Evolutionary conservation across 805 yeast species (phyloP).

Genomic region (Kurtzmaniella fragi): DNA sequence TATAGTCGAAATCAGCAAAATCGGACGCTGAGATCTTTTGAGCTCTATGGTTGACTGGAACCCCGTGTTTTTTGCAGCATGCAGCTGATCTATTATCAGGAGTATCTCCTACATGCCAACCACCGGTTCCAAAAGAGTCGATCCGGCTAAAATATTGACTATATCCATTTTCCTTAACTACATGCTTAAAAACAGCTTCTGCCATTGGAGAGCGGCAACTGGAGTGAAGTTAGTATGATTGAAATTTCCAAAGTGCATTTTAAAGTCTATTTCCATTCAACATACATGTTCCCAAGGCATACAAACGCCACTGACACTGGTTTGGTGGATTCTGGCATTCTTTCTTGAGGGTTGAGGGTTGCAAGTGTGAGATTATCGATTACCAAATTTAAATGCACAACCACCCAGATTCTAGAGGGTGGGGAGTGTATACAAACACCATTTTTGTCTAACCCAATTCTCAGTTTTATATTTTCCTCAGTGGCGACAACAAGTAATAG

Average conservation of each 20-base stretch:
- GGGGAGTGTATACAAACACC: no score
- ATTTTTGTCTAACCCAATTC: neutral
- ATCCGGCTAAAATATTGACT: slow-evolving; percentile 44
- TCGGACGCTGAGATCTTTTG: slow-evolving; percentile 57
- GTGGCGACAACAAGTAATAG: neutral
- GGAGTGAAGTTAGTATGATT: slow-evolving; percentile 10
- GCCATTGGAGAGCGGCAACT: slow-evolving; percentile 98
- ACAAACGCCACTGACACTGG: slow-evolving; percentile 73
- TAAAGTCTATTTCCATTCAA: slow-evolving; percentile 8
- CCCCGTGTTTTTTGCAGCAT: slow-evolving; percentile 65
- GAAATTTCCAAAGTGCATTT: neutral
- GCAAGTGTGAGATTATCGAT: no score
- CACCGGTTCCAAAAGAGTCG: slow-evolving; percentile 88
- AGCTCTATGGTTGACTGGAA: slow-evolving; percentile 70
- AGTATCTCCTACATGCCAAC: slow-evolving; percentile 74
- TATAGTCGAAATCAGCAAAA: slow-evolving; percentile 57
- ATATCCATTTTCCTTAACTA: slow-evolving; percentile 49
- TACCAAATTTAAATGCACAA: no score
- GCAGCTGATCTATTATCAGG: slow-evolving; percentile 75
- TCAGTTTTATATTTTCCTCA: neutral
- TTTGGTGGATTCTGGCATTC: no score
- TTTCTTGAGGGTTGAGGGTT: no score
- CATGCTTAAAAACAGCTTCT: slow-evolving; percentile 78
- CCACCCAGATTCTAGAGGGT: no score
- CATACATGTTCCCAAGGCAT: slow-evolving; percentile 84